phyloP scores from a whole-genome alignment of 768 basidiomycete genomes.

The Russula sp. region DNA sequence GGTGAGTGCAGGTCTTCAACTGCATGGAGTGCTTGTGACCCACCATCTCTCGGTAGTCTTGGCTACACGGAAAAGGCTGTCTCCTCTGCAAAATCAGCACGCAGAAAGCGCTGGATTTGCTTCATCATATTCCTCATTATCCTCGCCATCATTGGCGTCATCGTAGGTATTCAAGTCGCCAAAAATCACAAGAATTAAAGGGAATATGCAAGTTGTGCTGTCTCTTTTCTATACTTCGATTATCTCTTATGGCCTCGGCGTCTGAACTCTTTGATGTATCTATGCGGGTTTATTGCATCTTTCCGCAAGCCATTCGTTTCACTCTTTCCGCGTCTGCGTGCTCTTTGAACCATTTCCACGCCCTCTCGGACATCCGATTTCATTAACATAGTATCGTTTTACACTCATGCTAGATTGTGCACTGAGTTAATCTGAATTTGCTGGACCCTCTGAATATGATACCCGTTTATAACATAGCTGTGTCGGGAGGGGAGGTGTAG shows the following conservation, averaged over 20 bases:
- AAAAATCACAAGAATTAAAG: constrained; percentile 33
- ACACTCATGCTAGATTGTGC: not conserved
- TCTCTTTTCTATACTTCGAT: not conserved
- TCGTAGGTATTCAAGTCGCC: constrained; percentile 54
- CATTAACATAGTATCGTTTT: constrained; percentile 1
- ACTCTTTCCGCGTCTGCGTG: not conserved
- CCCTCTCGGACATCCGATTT: not conserved
- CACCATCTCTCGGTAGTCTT: constrained; percentile 40
- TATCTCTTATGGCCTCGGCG: not conserved
- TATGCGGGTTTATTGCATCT: constrained; percentile 1
- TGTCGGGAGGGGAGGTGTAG: not conserved
- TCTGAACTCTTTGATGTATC: not conserved
- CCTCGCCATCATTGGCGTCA: constrained; percentile 57
- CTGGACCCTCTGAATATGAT: constrained; percentile 6
- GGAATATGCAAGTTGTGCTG: not conserved
- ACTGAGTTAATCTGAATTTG: not conserved
- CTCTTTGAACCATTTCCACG: not conserved
- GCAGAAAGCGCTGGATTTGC: constrained; percentile 97
- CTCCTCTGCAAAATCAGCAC: constrained; percentile 74
- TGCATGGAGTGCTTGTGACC: not conserved
- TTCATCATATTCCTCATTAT: constrained; percentile 64
- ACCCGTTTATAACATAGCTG: constrained; percentile 7
- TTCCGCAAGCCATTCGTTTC: not conserved
- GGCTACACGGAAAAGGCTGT: constrained; percentile 85
- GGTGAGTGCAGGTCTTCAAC: constrained; percentile 41